Evolutionary conservation across 768 basidiomycete species (phyloP).

Genomic region (Exidia glandulosa): DNA sequence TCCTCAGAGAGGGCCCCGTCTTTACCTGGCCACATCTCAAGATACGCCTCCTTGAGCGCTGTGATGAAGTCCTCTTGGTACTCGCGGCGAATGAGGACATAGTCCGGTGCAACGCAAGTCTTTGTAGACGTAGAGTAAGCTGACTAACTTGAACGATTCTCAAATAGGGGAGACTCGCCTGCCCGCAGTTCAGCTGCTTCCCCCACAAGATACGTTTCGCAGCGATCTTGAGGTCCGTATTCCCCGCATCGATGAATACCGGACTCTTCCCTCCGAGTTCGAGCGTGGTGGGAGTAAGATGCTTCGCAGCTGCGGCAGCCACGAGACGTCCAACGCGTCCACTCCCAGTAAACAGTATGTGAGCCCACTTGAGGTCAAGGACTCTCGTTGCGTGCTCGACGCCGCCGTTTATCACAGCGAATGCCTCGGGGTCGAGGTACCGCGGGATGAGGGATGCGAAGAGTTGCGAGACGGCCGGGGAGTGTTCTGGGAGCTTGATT

Average conservation of each 20-base stretch:
- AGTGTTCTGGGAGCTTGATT: slow-evolving; percentile 21
- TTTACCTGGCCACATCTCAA: slow-evolving; percentile 42
- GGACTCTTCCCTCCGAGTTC: slow-evolving; percentile 45
- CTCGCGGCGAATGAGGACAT: slow-evolving; percentile 29
- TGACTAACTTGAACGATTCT: background rate
- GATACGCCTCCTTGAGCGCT: slow-evolving; percentile 32
- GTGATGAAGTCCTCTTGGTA: slow-evolving; percentile 37
- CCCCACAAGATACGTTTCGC: slow-evolving; percentile 18
- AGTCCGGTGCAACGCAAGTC: slow-evolving; percentile 26
- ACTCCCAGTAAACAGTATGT: slow-evolving; percentile 14
- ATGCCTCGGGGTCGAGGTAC: slow-evolving; percentile 19
- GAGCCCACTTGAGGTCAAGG: slow-evolving; percentile 33
- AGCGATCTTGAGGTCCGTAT: slow-evolving; percentile 10
- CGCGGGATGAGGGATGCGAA: slow-evolving; percentile 16
- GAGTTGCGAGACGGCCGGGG: slow-evolving; percentile 9
- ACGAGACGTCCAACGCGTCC: slow-evolving; percentile 37
- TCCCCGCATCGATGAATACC: slow-evolving; percentile 12
- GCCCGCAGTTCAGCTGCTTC: slow-evolving; percentile 16
- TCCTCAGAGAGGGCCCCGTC: slow-evolving; percentile 27
- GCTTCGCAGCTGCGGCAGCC: slow-evolving; percentile 39
- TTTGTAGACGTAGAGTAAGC: background rate
- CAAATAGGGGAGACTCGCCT: slow-evolving; percentile 6
- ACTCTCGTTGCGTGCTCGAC: slow-evolving; percentile 12
- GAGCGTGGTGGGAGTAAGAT: slow-evolving; percentile 44
- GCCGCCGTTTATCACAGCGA: slow-evolving; percentile 14